These are phyloP conservation scores for Calonectria montana DNA, from an alignment of 2,329 filamentous ascomycete genomes.

Conservation along the genomic window DNA sequence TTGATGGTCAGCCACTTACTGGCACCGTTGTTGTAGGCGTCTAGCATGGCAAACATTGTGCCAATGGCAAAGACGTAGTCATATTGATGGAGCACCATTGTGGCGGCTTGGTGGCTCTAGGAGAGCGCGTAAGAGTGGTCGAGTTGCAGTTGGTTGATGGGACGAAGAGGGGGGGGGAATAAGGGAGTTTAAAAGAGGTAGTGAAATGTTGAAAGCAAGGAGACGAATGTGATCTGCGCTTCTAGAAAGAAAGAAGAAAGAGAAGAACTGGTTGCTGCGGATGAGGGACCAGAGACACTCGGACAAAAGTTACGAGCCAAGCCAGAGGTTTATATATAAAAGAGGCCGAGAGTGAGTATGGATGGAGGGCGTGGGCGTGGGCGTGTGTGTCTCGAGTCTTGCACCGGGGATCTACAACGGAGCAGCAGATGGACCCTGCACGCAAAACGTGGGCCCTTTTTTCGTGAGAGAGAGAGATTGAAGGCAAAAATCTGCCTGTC, in stretches of 20 bases:
- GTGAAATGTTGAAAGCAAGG: not conserved
- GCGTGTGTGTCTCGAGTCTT: not conserved
- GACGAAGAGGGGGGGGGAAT: not conserved
- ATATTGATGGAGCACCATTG: conserved; percentile 24
- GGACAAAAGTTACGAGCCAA: conserved; percentile 14
- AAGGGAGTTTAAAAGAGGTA: not conserved
- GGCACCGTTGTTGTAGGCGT: conserved; percentile 83
- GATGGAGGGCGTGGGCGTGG: not conserved
- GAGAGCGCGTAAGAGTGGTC: not conserved
- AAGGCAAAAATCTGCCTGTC: not conserved
- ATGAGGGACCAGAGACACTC: conserved; percentile 9
- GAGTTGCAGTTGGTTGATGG: not conserved
- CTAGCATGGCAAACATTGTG: conserved; percentile 80
- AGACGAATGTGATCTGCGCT: not conserved
- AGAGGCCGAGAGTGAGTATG: not conserved
- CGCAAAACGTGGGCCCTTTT: not conserved
- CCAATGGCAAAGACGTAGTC: conserved; percentile 78
- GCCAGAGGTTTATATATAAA: conserved; percentile 22
- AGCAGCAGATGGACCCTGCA: conserved; percentile 3
- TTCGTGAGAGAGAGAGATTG: too few relatives aligned
- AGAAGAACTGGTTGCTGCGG: not conserved
- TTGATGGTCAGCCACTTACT: conserved; percentile 63
- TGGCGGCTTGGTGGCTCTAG: not conserved
- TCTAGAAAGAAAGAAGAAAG: not conserved
- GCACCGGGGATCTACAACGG: conserved; percentile 5